A percentile compares a stretch with the other conserved stretches of the same genome.
Conservation (phyloP, 768 basidiomycete genomes). For the Tulasnella sp. region DNA sequence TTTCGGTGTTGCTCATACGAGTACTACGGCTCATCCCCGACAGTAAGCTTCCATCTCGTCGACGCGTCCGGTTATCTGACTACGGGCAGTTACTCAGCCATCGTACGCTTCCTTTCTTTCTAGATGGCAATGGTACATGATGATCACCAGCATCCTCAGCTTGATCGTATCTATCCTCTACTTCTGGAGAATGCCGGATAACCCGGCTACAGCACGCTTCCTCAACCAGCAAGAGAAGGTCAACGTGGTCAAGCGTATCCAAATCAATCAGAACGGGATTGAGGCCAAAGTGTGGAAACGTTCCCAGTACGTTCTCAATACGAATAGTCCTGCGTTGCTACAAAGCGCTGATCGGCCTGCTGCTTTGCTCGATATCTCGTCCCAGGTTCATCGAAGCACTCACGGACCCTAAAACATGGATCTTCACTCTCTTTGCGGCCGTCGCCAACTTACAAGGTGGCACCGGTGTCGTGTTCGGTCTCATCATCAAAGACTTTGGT, state of each 20-base stretch:
- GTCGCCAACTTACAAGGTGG: slow-evolving; percentile 30
- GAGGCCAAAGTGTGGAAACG: slow-evolving; percentile 77
- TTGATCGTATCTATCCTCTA: slow-evolving; percentile 30
- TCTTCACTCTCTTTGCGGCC: slow-evolving; percentile 26
- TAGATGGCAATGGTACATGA: slow-evolving; percentile 33
- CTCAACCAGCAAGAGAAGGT: slow-evolving; percentile 58
- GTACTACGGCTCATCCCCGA: slow-evolving; percentile 14
- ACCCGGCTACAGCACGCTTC: slow-evolving; percentile 71
- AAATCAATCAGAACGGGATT: slow-evolving; percentile 73
- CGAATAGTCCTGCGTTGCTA: background rate
- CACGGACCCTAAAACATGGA: slow-evolving; percentile 28
- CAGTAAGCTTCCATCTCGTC: background rate
- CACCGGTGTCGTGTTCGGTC: slow-evolving; percentile 27
- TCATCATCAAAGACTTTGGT: slow-evolving; percentile 29
- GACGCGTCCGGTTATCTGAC: background rate
- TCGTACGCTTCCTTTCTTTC: background rate
- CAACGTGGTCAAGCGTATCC: slow-evolving; percentile 59
- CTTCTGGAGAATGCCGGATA: slow-evolving; percentile 58
- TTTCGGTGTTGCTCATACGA: slow-evolving; percentile 27
- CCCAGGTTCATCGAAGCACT: slow-evolving; percentile 29
- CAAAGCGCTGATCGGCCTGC: background rate
- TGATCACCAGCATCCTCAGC: slow-evolving; percentile 29
- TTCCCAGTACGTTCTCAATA: slow-evolving; percentile 50
- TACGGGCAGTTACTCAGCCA: background rate
- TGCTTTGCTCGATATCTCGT: background rate